Evolutionary conservation across 768 basidiomycete genomes (phyloP), one percentile per base, ranked within the genome.

Genomic region (Exsudoporus frostii): DNA sequence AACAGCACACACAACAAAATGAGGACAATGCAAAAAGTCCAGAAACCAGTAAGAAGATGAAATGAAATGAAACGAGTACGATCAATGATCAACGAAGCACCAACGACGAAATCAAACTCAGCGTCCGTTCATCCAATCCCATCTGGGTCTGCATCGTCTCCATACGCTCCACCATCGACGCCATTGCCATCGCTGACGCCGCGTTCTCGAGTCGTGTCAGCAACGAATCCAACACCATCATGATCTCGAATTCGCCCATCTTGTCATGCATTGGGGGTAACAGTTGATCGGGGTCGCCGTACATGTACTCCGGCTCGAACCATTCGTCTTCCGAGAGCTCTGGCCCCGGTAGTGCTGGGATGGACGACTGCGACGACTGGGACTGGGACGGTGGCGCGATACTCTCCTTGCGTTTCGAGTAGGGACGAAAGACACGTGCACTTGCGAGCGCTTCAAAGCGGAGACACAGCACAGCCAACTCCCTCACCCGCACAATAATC

Each of bases 181-280:
- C 15, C 52, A 60, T 32, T 20, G 57, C 37, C 45, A 70, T 63
- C 40, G 74, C 65, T 33, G 72, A 65, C 25, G 83, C 70, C 3
- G 88, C 81, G 64, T 94, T 93, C 65, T 90, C 85, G 49, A 94
- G 84, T 39, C 94, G 78, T 8, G 82, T 72, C 29, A 86, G 76
- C 47, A 96, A 65, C 13, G 85, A 89, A 60, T 93, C 88, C 30
- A 97, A 75, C n/a, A 91, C 71, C 54, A 80, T 70, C 71, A 85
- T 79, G 48, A 94, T 71, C 53, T 95, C 89, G 17, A 77, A 69
- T 59, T 94, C 92, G 27, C 81, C 76, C 60, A 86, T 82, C 55
- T 82, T 83, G 47, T 88, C 84, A 54, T 75, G 74, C 69, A 95
- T 79, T 10, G 78, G 69, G 0, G 94, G 92, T 3, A 93, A 62